Percentiles rank a stretch among this genome's conserved stretches.
phyloP scores from a whole-genome alignment of 805 yeast species.

The Lachancea lanzarotensis region DNA sequence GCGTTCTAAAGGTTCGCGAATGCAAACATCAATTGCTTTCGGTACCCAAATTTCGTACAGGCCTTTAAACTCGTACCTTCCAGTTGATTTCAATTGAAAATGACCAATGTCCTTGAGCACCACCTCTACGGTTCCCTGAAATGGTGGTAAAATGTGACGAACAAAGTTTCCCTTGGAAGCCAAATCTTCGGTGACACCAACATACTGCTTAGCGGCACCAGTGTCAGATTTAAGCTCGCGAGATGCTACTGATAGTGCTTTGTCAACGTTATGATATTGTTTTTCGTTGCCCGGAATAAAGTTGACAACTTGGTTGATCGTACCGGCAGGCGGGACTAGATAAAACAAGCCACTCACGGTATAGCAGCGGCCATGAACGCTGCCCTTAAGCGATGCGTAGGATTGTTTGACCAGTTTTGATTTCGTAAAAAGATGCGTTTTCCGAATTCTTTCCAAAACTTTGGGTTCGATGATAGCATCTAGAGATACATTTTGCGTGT shows the following conservation, averaged over 20 bases:
- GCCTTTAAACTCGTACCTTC: conserved; percentile 33
- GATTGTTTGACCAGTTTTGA: conserved; percentile 26
- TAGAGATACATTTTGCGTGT: conserved; percentile 13
- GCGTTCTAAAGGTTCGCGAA: conserved; percentile 45
- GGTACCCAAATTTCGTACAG: conserved; percentile 50
- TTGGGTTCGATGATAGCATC: conserved; percentile 27
- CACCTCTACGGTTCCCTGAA: conserved; percentile 57
- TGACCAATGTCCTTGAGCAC: conserved; percentile 62
- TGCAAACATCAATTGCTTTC: conserved; percentile 44
- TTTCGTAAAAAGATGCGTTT: conserved; percentile 29
- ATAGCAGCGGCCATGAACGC: conserved; percentile 35
- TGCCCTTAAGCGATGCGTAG: conserved; percentile 36
- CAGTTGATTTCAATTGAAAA: conserved; percentile 54
- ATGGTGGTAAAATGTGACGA: conserved; percentile 61
- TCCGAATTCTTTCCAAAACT: conserved; percentile 27
- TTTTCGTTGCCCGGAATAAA: conserved; percentile 39
- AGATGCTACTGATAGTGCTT: conserved; percentile 29
- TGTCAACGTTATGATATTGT: conserved; percentile 29
- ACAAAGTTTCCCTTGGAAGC: conserved; percentile 26
- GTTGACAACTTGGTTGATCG: conserved; percentile 44
- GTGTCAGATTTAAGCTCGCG: conserved; percentile 17
- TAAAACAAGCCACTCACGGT: conserved; percentile 59
- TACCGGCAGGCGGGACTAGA: conserved; percentile 45
- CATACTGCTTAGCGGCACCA: conserved; percentile 30
- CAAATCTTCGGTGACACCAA: conserved; percentile 17